phyloP scores from a whole-genome alignment of 2,329 filamentous ascomycete genomes.

The Beauveria sp. region DNA sequence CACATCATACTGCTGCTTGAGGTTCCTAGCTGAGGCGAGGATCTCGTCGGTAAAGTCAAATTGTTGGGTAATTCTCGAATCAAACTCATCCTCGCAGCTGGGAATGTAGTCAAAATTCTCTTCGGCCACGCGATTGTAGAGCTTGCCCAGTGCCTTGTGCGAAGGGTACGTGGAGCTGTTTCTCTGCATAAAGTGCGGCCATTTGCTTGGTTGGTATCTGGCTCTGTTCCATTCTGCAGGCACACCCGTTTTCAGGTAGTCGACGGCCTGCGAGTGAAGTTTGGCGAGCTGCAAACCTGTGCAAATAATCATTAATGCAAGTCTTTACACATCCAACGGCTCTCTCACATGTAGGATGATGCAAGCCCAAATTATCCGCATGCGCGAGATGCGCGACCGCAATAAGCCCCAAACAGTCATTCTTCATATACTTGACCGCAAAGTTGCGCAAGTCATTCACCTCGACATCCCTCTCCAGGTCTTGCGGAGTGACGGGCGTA shows the following conservation, averaged over 20 bases:
- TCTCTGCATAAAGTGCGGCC: conserved; percentile 81
- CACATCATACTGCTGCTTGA: conserved; percentile 75
- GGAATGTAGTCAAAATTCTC: conserved; percentile 60
- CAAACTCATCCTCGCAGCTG: conserved; percentile 65
- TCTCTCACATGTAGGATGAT: conserved; percentile 56
- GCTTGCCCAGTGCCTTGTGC: conserved; percentile 62
- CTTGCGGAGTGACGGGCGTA: conserved; percentile 45
- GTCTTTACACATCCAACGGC: background rate
- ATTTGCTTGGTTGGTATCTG: conserved; percentile 50
- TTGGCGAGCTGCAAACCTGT: conserved; percentile 62
- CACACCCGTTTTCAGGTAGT: conserved; percentile 86
- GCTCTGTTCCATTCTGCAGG: conserved; percentile 59
- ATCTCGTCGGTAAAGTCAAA: conserved; percentile 48
- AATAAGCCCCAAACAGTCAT: conserved; percentile 72
- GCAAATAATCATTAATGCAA: background rate
- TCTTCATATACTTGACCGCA: conserved; percentile 90
- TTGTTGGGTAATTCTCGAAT: conserved; percentile 61
- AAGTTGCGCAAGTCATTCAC: conserved; percentile 72
- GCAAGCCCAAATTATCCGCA: conserved; percentile 64
- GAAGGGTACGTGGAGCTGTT: conserved; percentile 54
- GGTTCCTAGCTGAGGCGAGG: conserved; percentile 49
- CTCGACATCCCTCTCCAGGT: conserved; percentile 55
- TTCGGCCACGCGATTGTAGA: conserved; percentile 66
- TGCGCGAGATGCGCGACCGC: conserved; percentile 74
- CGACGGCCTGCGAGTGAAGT: conserved; percentile 85